A percentile compares a stretch with the other conserved stretches of the same genome.
Evolutionary conservation across 2,329 filamentous ascomycete species (phyloP).

Genomic region (Alternaria infectoria): DNA sequence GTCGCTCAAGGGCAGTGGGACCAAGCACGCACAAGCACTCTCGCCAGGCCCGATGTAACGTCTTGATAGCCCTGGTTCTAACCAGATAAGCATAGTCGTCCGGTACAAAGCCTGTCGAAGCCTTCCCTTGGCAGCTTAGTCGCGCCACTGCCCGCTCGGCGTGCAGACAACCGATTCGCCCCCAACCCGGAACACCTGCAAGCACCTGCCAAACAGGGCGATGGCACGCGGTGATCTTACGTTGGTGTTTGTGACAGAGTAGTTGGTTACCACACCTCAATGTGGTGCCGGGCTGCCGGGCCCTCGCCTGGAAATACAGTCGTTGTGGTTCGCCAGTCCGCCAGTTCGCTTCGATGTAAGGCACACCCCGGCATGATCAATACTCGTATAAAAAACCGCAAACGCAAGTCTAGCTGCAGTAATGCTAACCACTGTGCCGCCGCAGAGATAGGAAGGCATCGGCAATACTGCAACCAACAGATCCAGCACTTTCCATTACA

Average conservation of each 20-base stretch:
- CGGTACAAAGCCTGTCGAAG: conserved; percentile 31
- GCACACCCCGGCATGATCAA: neutral
- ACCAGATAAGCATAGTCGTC: conserved; percentile 13
- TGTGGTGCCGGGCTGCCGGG: conserved; percentile 19
- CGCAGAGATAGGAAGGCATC: conserved; percentile 2
- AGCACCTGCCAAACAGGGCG: conserved; percentile 34
- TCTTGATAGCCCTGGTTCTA: conserved; percentile 29
- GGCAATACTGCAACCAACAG: neutral
- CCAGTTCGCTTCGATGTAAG: neutral
- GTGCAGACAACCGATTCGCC: conserved; percentile 8
- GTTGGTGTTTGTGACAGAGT: conserved; percentile 18
- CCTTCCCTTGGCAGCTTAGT: conserved; percentile 38
- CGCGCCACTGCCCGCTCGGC: conserved; percentile 20
- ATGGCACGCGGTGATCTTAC: conserved; percentile 25
- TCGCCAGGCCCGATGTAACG: conserved; percentile 39
- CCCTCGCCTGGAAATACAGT: neutral
- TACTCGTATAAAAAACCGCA: neutral
- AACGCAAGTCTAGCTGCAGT: conserved; percentile 3
- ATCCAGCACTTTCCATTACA: neutral
- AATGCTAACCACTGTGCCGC: neutral
- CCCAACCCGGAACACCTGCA: conserved; percentile 11
- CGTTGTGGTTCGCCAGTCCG: conserved; percentile 8
- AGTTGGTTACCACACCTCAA: neutral
- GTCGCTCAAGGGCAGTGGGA: conserved; percentile 11
- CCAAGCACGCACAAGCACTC: conserved; percentile 35